Base-by-base conservation (phyloP, 2,329 filamentous ascomycete genomes). In the Ascocoryne sarcoides region DNA sequence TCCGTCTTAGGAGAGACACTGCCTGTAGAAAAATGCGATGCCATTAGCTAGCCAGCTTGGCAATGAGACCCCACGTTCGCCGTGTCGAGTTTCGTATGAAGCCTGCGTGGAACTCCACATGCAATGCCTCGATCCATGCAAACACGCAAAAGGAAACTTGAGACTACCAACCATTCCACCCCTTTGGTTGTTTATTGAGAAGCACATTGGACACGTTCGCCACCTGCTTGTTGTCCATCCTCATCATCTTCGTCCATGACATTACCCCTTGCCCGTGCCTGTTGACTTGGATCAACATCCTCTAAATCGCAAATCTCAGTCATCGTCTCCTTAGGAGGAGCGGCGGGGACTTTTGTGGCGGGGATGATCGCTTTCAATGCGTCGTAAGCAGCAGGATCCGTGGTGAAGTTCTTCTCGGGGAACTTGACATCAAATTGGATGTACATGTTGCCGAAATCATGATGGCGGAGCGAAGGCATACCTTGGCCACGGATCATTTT, bases 361-460 rank as follows among this genome's bases (percentile, higher is more conserved):
- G 90, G 90, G n/a, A 98, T 76, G 40, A 95, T 80, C 54, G 80
- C 75, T 60, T 92, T 88, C 29, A 98, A 79, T 10, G 81, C 71
- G 42, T 85, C 77, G 54, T 94, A 84, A 47, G 85, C 82, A 43
- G 78, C 71, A 12, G 79, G 69, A 37, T 82, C 71, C 28, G 75
- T 61, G 28, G 76, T 75, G 74, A 77, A 83, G 60, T 76, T 71
- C 68, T 80, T 82, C 59, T 85, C 82, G 36, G 92, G 92, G 75
- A 98, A 96, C 68, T 94, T 95, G 67, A 98, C 88, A 58, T 85
- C 82, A 69, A 98, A 98, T 62, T 94, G 87, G 59, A 98, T 88
- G 71, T 92, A 98, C 55, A 98, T 73, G 68, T 98, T 95, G 58
- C 92, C 92, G 60, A 76, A 80, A 65, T 96, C 85, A 71, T 98